These are phyloP conservation scores for Trametes cingulata DNA, from an alignment of 768 basidiomycete species.

Conservation along the genomic window DNA sequence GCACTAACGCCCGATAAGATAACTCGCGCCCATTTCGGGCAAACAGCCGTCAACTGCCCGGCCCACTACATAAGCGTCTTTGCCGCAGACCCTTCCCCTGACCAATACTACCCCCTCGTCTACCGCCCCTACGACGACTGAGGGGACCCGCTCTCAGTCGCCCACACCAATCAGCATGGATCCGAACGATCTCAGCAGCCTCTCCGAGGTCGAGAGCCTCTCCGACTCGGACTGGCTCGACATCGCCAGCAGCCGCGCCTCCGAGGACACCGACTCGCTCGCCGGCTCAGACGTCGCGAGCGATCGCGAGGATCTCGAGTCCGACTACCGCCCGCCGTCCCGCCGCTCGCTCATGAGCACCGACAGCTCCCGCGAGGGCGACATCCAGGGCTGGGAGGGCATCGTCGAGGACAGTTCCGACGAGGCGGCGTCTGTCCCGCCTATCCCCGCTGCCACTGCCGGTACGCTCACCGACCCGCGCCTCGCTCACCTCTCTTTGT, in stretches of 20 bases:
- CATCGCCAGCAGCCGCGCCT: slow-evolving; percentile 66
- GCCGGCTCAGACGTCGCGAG: slow-evolving; percentile 50
- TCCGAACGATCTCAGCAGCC: slow-evolving; percentile 38
- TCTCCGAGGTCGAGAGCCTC: slow-evolving; percentile 64
- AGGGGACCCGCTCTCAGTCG: neutral
- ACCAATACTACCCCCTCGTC: neutral
- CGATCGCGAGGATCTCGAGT: slow-evolving; percentile 53
- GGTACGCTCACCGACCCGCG: slow-evolving; percentile 2
- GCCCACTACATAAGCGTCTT: slow-evolving; percentile 27
- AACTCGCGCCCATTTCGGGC: slow-evolving; percentile 13
- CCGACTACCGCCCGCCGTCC: slow-evolving; percentile 54
- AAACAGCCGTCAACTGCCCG: slow-evolving; percentile 21
- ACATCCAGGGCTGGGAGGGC: slow-evolving; percentile 79
- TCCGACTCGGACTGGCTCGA: slow-evolving; percentile 89
- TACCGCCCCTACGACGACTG: neutral
- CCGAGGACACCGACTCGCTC: slow-evolving; percentile 71
- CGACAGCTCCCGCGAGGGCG: slow-evolving; percentile 66
- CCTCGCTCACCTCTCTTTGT: slow-evolving; percentile 26
- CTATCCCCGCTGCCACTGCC: neutral
- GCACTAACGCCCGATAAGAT: slow-evolving; percentile 14
- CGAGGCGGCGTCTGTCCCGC: slow-evolving; percentile 34
- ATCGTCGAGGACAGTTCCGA: slow-evolving; percentile 64
- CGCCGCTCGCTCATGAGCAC: slow-evolving; percentile 70
- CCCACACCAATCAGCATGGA: slow-evolving; percentile 28
- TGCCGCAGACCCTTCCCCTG: slow-evolving; percentile 9